phyloP scores from a whole-genome alignment of 225 moss, liverwort and hornwort genomes.

The Neckera pumila region DNA sequence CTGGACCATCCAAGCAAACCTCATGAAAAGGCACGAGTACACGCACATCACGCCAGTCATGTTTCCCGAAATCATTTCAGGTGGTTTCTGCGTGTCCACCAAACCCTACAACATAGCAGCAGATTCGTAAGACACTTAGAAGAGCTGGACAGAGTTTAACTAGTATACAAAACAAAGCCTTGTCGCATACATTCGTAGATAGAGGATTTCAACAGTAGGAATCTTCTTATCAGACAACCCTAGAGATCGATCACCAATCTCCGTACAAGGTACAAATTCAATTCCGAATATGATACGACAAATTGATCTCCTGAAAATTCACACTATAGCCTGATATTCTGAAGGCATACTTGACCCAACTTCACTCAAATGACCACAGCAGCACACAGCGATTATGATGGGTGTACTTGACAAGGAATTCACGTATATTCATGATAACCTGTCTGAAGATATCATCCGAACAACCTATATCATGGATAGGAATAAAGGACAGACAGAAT shows the following conservation, averaged over 20 bases:
- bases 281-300: background rate
- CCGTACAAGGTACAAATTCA: background rate
- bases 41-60: slow-evolving; percentile 99
- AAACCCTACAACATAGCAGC: slow-evolving; percentile 54
- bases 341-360: background rate
- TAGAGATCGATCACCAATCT: background rate
- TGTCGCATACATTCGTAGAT: background rate
- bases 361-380: background rate
- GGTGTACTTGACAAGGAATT: background rate
- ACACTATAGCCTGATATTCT: background rate
- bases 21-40: slow-evolving; percentile 92
- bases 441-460: background rate
- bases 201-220: background rate
- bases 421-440: background rate
- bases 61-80: slow-evolving; percentile 90
- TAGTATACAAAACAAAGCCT: background rate
- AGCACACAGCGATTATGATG: background rate
- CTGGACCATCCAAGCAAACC: slow-evolving; percentile 99
- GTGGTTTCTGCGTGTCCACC: slow-evolving; percentile 93
- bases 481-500: background rate
- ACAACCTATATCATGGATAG: background rate
- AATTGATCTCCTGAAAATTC: background rate
- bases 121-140: background rate
- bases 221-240: background rate
- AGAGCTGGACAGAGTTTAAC: background rate